These are phyloP conservation scores for Aspergillus leporis DNA, from an alignment of 495 filamentous ascomycete species.

Conservation along the genomic window DNA sequence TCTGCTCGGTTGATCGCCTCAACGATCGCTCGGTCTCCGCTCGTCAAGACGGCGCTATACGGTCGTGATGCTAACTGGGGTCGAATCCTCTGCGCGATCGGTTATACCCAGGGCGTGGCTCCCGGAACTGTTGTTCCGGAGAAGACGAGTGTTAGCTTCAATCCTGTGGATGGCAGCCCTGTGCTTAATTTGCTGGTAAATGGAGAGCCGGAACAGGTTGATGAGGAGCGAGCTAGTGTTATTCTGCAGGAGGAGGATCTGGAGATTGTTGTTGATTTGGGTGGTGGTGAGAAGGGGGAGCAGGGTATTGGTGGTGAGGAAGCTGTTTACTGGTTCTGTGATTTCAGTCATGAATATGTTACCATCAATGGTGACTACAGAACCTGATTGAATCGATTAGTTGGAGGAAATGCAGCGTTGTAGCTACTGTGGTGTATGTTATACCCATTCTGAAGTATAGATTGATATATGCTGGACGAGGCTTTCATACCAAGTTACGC, in stretches of 20 bases:
- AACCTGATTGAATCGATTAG: slow-evolving; percentile 54
- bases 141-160: slow-evolving; percentile 87
- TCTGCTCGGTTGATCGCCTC: slow-evolving; percentile 72
- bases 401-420: not conserved
- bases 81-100: slow-evolving; percentile 91
- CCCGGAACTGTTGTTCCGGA: slow-evolving; percentile 71
- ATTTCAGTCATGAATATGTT: slow-evolving; percentile 97
- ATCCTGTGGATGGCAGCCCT: slow-evolving; percentile 78
- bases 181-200: slow-evolving; percentile 83
- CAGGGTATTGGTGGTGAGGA: slow-evolving; percentile 67
- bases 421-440: not conserved
- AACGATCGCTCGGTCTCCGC: slow-evolving; percentile 87
- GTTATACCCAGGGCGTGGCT: slow-evolving; percentile 73
- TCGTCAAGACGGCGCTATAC: slow-evolving; percentile 97
- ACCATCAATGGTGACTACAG: slow-evolving; percentile 93
- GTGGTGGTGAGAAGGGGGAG: slow-evolving; percentile 45
- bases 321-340: slow-evolving; percentile 91
- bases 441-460: not conserved
- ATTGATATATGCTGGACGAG: not conserved
- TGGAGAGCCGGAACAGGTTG: slow-evolving; percentile 90
- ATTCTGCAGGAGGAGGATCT: slow-evolving; percentile 87
- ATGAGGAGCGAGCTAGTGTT: slow-evolving; percentile 80
- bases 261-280: slow-evolving; percentile 73
- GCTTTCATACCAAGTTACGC: not conserved
- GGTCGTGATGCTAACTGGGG: slow-evolving; percentile 99